Conservation (phyloP, 805 yeast genomes). For the Sugiyamaella floridensis region DNA sequence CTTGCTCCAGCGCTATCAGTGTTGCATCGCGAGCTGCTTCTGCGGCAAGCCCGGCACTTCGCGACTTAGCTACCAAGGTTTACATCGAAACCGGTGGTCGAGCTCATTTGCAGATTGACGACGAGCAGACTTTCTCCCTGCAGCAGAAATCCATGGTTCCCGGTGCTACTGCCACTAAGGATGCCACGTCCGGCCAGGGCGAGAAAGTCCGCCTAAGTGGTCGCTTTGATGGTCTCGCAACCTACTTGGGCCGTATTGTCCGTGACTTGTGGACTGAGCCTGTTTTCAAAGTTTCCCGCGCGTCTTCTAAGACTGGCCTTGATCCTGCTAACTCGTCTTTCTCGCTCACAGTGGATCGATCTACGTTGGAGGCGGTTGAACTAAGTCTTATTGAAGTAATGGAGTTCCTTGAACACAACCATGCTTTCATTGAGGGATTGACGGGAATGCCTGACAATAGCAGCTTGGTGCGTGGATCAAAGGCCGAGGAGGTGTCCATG, state of each 20-base stretch:
- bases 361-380: slow-evolving; percentile 26
- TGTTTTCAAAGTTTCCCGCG: slow-evolving; percentile 43
- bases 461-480: background rate
- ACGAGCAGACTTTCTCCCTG: slow-evolving; percentile 12
- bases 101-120: slow-evolving; percentile 28
- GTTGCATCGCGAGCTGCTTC: slow-evolving; percentile 64
- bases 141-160: background rate
- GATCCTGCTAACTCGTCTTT: slow-evolving; percentile 17
- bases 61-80: slow-evolving; percentile 29
- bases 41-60: slow-evolving; percentile 28
- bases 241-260: slow-evolving; percentile 69
- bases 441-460: slow-evolving; percentile 26
- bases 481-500: slow-evolving; percentile 29
- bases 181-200: slow-evolving; percentile 1
- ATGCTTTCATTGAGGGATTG: slow-evolving; percentile 40
- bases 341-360: slow-evolving; percentile 16
- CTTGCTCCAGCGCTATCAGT: slow-evolving; percentile 81
- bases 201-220: slow-evolving; percentile 73
- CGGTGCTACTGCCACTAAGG: slow-evolving; percentile 1
- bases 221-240: slow-evolving; percentile 80
- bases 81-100: slow-evolving; percentile 33
- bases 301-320: slow-evolving; percentile 9
- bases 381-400: slow-evolving; percentile 27
- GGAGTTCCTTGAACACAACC: slow-evolving; percentile 36
- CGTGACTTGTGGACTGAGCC: slow-evolving; percentile 72